Base-by-base conservation (phyloP, 2,329 filamentous ascomycete genomes). In the Aspergillus sp. region DNA sequence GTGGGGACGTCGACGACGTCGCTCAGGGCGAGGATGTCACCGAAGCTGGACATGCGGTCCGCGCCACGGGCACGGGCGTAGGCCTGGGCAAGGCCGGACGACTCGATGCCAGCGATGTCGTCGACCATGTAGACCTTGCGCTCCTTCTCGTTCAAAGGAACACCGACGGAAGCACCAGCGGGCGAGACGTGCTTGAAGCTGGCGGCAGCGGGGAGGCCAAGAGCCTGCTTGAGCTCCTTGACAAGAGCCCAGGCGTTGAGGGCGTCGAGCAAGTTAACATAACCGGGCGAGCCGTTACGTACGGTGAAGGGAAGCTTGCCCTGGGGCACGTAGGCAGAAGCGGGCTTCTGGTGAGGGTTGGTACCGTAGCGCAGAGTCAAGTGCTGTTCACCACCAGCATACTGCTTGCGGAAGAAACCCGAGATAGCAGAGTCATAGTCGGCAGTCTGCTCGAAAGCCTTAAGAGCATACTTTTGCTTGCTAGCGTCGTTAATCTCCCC, bases 101-200 rank as follows among this genome's bases (percentile, higher is more conserved):
- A 81, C 71, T 95, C 89, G 54, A 98, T 83, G 46, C 89, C 90
- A 51, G 83, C 81, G 61, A 98, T 94, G 65, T 96, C 93, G 64
- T 95, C 88, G 50, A 98, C 93, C 78, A 98, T 96, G 78, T 95
- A 98, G 47, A 96, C 93, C 75, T 95, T 94, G 72, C 88, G 85
- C 80, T 98, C 93, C 45, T 88, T 86, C 37, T 87, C 82, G 55
- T 77, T 88, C 55, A 98, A 80, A 19, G 90, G 88, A 5, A 93
- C 83, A 57, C 90, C 93, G 62, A 98, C 93, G 57, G 93, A 91
- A 50, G 91, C 93, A 64, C 93, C 93, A 39, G 93, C 93, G 17
- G 93, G 93, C 7, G 93, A 98, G 53, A 97, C 93, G 69, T 98
- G 93, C 82, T 96, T 98, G 84, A 98, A 98, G 68, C 89, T 95